A percentile compares a stretch with the other conserved stretches of the same genome.
phyloP scores from a whole-genome alignment of 2,329 filamentous ascomycete species.

The Eurotiales sp. region DNA sequence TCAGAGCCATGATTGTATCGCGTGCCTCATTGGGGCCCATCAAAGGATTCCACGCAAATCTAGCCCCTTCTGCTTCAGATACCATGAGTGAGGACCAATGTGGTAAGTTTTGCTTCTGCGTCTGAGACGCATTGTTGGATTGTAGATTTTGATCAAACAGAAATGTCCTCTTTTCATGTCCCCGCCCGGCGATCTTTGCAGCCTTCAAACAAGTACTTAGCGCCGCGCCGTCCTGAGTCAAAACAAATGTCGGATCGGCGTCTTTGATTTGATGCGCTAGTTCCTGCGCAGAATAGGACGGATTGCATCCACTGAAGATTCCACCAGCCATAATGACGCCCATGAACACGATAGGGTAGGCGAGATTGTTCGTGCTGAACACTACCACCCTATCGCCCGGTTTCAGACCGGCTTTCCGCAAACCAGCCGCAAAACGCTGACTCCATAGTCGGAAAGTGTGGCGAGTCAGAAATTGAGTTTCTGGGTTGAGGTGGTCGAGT shows the following conservation, averaged over 20 bases:
- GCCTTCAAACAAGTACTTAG: conserved; percentile 13
- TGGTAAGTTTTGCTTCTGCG: conserved; percentile 37
- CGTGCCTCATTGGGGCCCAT: conserved; percentile 24
- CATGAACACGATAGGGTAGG: conserved; percentile 67
- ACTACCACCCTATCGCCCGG: conserved; percentile 68
- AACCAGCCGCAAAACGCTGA: conserved; percentile 67
- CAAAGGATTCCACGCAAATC: conserved; percentile 60
- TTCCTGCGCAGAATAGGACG: conserved; percentile 65
- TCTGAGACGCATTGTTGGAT: background rate
- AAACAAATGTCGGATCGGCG: conserved; percentile 63
- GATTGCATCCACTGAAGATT: conserved; percentile 73
- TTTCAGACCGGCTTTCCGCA: conserved; percentile 61
- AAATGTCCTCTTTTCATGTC: conserved; percentile 6
- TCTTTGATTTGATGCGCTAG: conserved; percentile 72
- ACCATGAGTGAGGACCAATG: conserved; percentile 65
- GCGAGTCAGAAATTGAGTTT: conserved; percentile 63
- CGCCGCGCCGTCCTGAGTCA: conserved; percentile 31
- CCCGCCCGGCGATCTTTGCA: conserved; percentile 19
- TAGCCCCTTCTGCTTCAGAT: conserved; percentile 47
- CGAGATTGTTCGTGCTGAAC: conserved; percentile 70
- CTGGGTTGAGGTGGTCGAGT: conserved; percentile 64
- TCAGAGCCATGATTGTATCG: conserved; percentile 60
- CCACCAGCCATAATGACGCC: conserved; percentile 74
- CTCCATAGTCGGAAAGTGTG: conserved; percentile 64
- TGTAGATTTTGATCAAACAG: conserved; percentile 1